Evolutionary conservation across 805 yeast genomes (phyloP), one percentile per base, ranked within the genome.

Genomic region (Wickerhamomyces alni): DNA sequence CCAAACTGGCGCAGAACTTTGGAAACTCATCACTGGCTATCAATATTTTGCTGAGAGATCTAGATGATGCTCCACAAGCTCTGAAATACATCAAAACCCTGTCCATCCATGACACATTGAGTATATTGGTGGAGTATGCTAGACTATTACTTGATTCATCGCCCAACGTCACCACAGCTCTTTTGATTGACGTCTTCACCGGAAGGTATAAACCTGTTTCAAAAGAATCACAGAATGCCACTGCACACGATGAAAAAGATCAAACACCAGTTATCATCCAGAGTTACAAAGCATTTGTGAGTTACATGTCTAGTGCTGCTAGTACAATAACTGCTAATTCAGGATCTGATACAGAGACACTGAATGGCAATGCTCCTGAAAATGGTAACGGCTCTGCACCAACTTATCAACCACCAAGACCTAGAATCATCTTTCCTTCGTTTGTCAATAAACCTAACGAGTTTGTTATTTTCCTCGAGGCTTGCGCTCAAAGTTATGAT

Each of bases 381-480:
- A 43, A 41, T 17, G 36, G 36, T 10, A 39, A 35, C 12, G 27
- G 33, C 17, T 31, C 22, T 8, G 34, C 26, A 29, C 82, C 89
- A 13, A 84, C 93, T 0, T 93, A 93, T 58, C 81, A 82, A 37
- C 96, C 98, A 2, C 99, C 99, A 3, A 73, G 80, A 37, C 98
- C 98, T 7, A 72, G 88, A 33, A 68, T 91, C 30, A 85, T 91
- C 1, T 93, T 87, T 55, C 80, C 91, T 2, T 79, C 94, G 2
- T 93, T 93, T 58, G 77, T 85, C n/a, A 75, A 81, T 48, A 87
- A 84, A 55, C 88, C 93, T 0, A 75, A 80, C 53, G 93, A 89
- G 54, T 91, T 93, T 69, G 93, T 89, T 19, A 84, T 86, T 8
- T 93, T 93, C 46, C 61, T 93, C 41, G 99, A 93, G 57, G 97